phyloP scores from a whole-genome alignment of 768 basidiomycete species.

The Xerocomellus dryophilus region DNA sequence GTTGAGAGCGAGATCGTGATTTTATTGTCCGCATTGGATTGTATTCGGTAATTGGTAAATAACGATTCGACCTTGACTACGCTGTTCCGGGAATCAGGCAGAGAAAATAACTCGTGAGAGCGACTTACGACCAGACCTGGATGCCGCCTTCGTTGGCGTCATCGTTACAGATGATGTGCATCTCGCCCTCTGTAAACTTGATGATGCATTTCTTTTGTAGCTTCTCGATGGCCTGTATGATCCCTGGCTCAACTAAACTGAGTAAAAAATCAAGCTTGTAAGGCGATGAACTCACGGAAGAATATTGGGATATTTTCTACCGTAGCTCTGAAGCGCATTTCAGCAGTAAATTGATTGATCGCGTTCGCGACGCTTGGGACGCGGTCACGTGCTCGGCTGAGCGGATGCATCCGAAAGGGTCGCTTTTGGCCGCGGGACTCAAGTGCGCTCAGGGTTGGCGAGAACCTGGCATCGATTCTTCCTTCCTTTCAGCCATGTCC shows the following conservation, averaged over 20 bases:
- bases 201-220: constrained; percentile 82
- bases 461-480: constrained; percentile 13
- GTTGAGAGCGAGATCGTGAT: constrained; percentile 72
- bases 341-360: not conserved
- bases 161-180: constrained; percentile 81
- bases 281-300: constrained; percentile 40
- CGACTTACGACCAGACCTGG: constrained; percentile 76
- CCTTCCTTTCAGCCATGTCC: constrained; percentile 43
- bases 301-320: constrained; percentile 59
- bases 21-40: constrained; percentile 80
- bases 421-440: constrained; percentile 10
- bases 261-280: not conserved
- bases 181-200: constrained; percentile 67
- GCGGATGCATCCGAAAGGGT: constrained; percentile 18
- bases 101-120: constrained; percentile 25
- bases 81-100: constrained; percentile 32
- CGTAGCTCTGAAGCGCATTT: constrained; percentile 64
- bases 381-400: constrained; percentile 25
- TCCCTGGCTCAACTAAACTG: constrained; percentile 41
- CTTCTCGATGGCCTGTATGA: constrained; percentile 80
- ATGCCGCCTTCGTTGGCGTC: constrained; percentile 80
- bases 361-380: not conserved
- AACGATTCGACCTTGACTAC: constrained; percentile 65
- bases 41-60: constrained; percentile 77
- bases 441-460: constrained; percentile 4